phyloP scores from a whole-genome alignment of 177 flowering plant species.

The Tripterygium wilfordii region DNA sequence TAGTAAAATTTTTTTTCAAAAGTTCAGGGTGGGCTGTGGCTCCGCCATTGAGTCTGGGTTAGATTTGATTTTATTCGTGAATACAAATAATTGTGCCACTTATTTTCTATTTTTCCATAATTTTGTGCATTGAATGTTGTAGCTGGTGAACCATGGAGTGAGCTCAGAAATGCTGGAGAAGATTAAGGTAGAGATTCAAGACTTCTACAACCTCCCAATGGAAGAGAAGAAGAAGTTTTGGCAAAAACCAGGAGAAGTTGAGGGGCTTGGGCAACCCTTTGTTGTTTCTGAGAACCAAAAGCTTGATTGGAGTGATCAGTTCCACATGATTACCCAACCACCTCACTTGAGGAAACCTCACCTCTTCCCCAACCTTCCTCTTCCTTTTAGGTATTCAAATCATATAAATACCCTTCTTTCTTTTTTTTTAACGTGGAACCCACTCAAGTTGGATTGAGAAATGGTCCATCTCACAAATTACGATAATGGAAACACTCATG shows the following conservation, averaged over 20 bases:
- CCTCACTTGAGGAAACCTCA: slow-evolving; percentile 10
- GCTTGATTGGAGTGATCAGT: slow-evolving; percentile 27
- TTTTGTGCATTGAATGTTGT: no score
- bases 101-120: no score
- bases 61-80: no score
- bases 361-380: slow-evolving; percentile 18
- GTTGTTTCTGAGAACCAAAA: slow-evolving; percentile 21
- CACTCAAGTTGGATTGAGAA: no score
- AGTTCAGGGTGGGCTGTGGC: no score
- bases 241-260: slow-evolving; percentile 13
- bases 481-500: no score
- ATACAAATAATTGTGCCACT: no score
- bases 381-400: slow-evolving; percentile 15
- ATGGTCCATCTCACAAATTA: no score
- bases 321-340: slow-evolving; percentile 15
- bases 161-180: slow-evolving; percentile 10
- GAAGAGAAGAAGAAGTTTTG: slow-evolving; percentile 24
- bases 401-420: no score
- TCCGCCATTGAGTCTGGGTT: no score
- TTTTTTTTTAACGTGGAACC: no score
- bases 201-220: slow-evolving; percentile 19
- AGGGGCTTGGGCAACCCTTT: slow-evolving; percentile 24
- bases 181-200: slow-evolving; percentile 9
- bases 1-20: no score
- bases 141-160: slow-evolving; percentile 23